A percentile compares a stretch with the other conserved stretches of the same genome.
Conservation (phyloP, 306 rosid species). For the Vigna trinervia region DNA sequence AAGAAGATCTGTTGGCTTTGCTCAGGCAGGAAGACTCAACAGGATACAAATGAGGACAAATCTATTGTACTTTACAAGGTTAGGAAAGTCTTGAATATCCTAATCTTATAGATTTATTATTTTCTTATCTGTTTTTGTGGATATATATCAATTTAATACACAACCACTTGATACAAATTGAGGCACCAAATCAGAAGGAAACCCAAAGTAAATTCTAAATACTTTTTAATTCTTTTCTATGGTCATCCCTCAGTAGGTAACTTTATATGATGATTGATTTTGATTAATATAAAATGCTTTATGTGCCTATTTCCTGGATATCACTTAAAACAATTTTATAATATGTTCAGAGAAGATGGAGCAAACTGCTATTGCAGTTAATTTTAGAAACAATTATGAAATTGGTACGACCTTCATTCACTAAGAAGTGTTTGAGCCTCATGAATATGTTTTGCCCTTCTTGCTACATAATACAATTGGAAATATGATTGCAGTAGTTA, state of each 20-base stretch:
- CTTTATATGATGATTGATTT: no score
- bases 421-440: no score
- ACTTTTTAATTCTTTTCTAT: no score
- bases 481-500: not conserved
- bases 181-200: no score
- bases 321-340: not conserved
- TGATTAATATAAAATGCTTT: no score
- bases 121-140: slow-evolving; percentile 47
- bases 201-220: no score
- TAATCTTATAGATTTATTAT: slow-evolving; percentile 25
- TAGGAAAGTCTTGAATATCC: slow-evolving; percentile 44
- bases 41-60: slow-evolving; percentile 68
- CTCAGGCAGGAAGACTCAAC: slow-evolving; percentile 63
- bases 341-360: not conserved
- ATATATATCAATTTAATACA: slow-evolving; percentile 59
- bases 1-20: slow-evolving; percentile 39
- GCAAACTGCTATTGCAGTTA: not conserved
- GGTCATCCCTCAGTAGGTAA: no score
- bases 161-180: no score
- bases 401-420: no score
- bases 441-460: no score
- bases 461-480: not conserved
- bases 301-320: slow-evolving; percentile 11
- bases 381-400: not conserved
- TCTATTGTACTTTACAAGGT: slow-evolving; percentile 87